A percentile compares a stretch with the other conserved stretches of the same genome.
Evolutionary conservation across 2,329 filamentous ascomycete species (phyloP).

Genomic region (Verticillium alfalfae): DNA sequence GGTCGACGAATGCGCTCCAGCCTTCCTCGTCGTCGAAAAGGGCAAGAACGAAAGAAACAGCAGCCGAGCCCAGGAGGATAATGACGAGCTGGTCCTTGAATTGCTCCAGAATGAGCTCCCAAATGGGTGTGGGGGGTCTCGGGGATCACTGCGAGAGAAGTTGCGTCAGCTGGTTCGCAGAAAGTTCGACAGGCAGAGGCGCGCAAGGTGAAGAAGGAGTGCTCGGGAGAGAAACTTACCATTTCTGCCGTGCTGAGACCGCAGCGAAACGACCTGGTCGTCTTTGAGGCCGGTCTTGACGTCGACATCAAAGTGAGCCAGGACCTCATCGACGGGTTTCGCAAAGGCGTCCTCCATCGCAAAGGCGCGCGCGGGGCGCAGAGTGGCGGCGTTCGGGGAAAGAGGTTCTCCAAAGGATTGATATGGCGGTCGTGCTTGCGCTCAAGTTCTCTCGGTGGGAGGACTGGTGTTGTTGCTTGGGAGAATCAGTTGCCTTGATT

Average conservation of each 20-base stretch:
- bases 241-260: slow-evolving; percentile 60
- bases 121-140: slow-evolving; percentile 91
- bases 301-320: slow-evolving; percentile 53
- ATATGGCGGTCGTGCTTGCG: neutral
- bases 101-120: slow-evolving; percentile 95
- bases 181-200: slow-evolving; percentile 1
- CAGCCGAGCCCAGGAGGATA: slow-evolving; percentile 87
- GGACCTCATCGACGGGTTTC: slow-evolving; percentile 50
- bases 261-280: slow-evolving; percentile 49
- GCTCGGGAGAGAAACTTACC: slow-evolving; percentile 36
- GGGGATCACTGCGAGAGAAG: slow-evolving; percentile 41
- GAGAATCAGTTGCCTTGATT: neutral
- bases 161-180: slow-evolving; percentile 7
- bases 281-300: slow-evolving; percentile 50
- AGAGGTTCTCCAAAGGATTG: neutral
- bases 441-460: neutral
- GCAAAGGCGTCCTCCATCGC: slow-evolving; percentile 60
- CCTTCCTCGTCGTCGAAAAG: slow-evolving; percentile 90
- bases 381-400: slow-evolving; percentile 1
- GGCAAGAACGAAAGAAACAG: slow-evolving; percentile 87
- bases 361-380: slow-evolving; percentile 9
- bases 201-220: slow-evolving; percentile 7
- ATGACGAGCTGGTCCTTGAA: slow-evolving; percentile 99
- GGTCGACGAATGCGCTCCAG: slow-evolving; percentile 97
- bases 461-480: neutral